phyloP scores from a whole-genome alignment of 805 yeast species.

The Ogataea thermomethanolica region DNA sequence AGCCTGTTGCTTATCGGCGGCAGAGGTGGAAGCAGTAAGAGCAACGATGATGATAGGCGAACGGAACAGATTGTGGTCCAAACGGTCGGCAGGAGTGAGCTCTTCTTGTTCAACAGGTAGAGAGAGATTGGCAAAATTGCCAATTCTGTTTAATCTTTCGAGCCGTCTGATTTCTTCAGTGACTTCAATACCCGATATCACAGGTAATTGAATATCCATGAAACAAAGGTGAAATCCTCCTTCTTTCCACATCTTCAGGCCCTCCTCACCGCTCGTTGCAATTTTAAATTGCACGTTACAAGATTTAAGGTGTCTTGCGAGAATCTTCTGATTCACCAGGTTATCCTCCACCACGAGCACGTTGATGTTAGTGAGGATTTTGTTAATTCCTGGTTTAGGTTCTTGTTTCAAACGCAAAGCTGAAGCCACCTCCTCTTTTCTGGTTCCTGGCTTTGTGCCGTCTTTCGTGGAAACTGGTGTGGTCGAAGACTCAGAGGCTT shows the following conservation, averaged over 20 bases:
- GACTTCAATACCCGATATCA: constrained; percentile 92
- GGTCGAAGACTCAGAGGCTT: constrained; percentile 1
- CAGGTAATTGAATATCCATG: constrained; percentile 97
- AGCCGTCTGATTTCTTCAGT: constrained; percentile 85
- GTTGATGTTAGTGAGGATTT: constrained; percentile 82
- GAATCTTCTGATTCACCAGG: constrained; percentile 86
- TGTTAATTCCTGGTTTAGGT: constrained; percentile 43
- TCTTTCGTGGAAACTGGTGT: constrained; percentile 5
- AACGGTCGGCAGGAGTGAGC: constrained; percentile 41
- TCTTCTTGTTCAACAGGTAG: constrained; percentile 18
- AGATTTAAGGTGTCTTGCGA: constrained; percentile 82
- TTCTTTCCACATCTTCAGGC: constrained; percentile 87
- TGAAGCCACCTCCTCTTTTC: constrained; percentile 15
- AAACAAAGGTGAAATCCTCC: constrained; percentile 94
- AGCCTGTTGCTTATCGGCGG: constrained; percentile 84
- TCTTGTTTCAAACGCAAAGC: constrained; percentile 14
- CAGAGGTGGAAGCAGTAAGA: constrained; percentile 84
- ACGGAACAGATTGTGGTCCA: constrained; percentile 63
- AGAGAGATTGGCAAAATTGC: constrained; percentile 41
- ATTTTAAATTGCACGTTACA: constrained; percentile 80
- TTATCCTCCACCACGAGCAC: constrained; percentile 96
- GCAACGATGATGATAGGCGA: constrained; percentile 99
- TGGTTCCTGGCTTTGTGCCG: constrained; percentile 5
- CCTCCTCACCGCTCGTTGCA: constrained; percentile 93
- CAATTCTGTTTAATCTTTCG: constrained; percentile 78